Evolutionary conservation across 2,329 filamentous ascomycete genomes (phyloP), one percentile per base, ranked within the genome.

Genomic region (Trichoderma sp.): DNA sequence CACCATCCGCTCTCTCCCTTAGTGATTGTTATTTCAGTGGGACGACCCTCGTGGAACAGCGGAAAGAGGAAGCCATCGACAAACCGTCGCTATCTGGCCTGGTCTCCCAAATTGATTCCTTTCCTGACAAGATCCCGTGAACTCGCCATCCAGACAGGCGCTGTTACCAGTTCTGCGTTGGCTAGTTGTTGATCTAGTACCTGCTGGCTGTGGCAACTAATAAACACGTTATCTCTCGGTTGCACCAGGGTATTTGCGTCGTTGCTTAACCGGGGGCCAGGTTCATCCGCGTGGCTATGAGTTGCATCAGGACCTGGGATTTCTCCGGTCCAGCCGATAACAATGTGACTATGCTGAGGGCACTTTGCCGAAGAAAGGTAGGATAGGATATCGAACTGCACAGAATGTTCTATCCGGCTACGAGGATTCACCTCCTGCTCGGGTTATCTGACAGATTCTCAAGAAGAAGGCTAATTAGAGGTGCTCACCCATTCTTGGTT

Each of bases 1-100:
- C 91, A 89, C 95, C 95, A 98, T 76, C 94, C 90, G 61, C 91
- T 86, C 20, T 53, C 47, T 20, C 43, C 43, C 43, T 20, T 8
- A 20, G n/a, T 11, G 6, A 50, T 50, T 11, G 43, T 20, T 4
- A 11, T 12, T 5, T 9, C n/a, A 50, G 43, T 50, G 43, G n/a
- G 20, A 20, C 9, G n/a, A 20, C 43, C n/a, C 43, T 20, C 43
- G n/a, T 17, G n/a, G 43, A 50, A 50, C 8, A 50, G n/a, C 9
- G 43, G 43, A 6, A n/a, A 50, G 43, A 50, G 43, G 43, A 50
- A 20, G 43, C 9, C 43, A 50, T 50, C 43, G n/a, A 50, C n/a
- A 50, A 50, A 50, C 43, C 43, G 43, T 50, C 43, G 43, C 43
- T 47, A 47, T 50, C 43, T 50, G 43, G 43, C 43, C 43, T 50